phyloP scores from a whole-genome alignment of 2,329 filamentous ascomycete species.

The Westerdykella ornata region DNA sequence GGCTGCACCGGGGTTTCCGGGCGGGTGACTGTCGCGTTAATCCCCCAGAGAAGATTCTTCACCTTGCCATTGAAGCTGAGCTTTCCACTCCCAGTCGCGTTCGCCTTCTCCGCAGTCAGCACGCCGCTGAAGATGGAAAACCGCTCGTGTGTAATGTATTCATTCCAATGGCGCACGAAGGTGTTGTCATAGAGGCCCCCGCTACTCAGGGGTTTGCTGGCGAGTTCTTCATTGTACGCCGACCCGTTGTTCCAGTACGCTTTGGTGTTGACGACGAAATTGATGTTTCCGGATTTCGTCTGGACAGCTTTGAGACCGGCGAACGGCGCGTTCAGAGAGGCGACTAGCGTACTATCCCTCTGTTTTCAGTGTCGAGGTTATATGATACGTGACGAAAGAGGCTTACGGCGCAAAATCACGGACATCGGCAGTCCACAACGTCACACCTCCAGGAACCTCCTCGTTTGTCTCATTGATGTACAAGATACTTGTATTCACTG shows the following conservation, averaged over 20 bases:
- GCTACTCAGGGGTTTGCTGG: constrained; percentile 53
- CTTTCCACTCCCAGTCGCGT: constrained; percentile 11
- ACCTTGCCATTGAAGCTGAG: constrained; percentile 24
- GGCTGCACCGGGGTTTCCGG: constrained; percentile 65
- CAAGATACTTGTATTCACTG: constrained; percentile 48
- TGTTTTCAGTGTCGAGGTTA: not conserved
- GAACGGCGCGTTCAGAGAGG: constrained; percentile 42
- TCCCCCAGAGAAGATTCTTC: constrained; percentile 54
- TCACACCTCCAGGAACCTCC: constrained; percentile 30
- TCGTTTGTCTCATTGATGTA: constrained; percentile 62
- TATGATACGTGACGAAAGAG: not conserved
- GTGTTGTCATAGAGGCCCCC: constrained; percentile 67
- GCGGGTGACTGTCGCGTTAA: constrained; percentile 46
- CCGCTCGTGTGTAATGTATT: constrained; percentile 60
- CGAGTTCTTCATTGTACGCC: constrained; percentile 60
- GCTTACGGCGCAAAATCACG: constrained; percentile 23
- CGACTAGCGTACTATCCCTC: constrained; percentile 24
- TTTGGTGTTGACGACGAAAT: constrained; percentile 50
- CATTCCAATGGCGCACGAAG: constrained; percentile 78
- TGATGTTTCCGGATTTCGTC: constrained; percentile 37
- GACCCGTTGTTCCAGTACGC: constrained; percentile 59
- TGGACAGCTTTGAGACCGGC: constrained; percentile 44
- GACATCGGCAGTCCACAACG: constrained; percentile 31
- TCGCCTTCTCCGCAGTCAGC: constrained; percentile 33
- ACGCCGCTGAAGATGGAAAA: constrained; percentile 68